Evolutionary conservation across 768 basidiomycete genomes (phyloP).

Genomic region (Pholiota conissans): DNA sequence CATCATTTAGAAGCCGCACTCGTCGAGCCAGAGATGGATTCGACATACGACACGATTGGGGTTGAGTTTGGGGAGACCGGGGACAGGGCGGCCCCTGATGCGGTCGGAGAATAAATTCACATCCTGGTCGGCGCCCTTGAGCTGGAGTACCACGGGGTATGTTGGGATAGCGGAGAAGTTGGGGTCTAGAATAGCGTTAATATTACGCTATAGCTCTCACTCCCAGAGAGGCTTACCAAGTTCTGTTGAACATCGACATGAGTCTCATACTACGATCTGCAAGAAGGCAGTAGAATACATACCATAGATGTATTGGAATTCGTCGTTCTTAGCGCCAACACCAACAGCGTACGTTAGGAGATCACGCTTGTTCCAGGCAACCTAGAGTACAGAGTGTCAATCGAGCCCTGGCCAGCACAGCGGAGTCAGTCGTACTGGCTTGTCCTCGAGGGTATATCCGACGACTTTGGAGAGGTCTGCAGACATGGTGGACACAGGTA

Average conservation of each 20-base stretch:
- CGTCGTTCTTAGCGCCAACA: conserved; percentile 78
- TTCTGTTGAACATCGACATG: conserved; percentile 32
- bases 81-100: conserved; percentile 43
- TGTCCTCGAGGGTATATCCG: conserved; percentile 51
- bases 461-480: conserved; percentile 66
- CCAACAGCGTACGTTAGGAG: conserved; percentile 77
- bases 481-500: conserved; percentile 19
- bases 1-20: neutral
- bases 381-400: conserved; percentile 38
- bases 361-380: conserved; percentile 84
- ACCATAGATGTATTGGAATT: conserved; percentile 75
- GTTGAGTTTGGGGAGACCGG: conserved; percentile 71
- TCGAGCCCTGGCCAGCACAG: neutral
- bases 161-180: conserved; percentile 80
- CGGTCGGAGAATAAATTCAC: conserved; percentile 66
- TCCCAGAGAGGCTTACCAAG: conserved; percentile 40
- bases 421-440: conserved; percentile 41
- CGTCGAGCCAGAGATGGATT: neutral
- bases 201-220: neutral
- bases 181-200: conserved; percentile 18
- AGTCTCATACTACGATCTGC: neutral
- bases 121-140: conserved; percentile 72
- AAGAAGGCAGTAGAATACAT: conserved; percentile 12
- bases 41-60: conserved; percentile 65
- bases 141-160: conserved; percentile 75